Base-by-base conservation (phyloP, 176 grass and related monocot genomes). In the Triticum urartu region DNA sequence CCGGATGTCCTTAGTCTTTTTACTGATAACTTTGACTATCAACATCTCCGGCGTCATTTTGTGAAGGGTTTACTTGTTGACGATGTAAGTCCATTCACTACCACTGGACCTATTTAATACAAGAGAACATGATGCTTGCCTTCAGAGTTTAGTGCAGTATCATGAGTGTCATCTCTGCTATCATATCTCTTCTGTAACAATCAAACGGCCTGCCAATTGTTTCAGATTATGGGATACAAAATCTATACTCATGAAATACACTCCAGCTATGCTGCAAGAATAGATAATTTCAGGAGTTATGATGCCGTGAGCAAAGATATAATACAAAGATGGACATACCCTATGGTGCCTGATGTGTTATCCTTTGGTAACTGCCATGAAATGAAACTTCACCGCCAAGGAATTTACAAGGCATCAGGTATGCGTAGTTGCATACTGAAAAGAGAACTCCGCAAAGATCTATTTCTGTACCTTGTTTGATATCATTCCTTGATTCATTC, bases 211-310 rank as follows among this genome's bases (percentile, higher is more conserved):
- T 58, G 34, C 33, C 40, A 21, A 72, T 83, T 40, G 35, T 91
- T 98, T 91, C 92, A 99, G 90, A 92, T 99, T 59, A 96, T 96
- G 97, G 97, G 94, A 2, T 96, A 96, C 86, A 94, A 99, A 89
- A 93, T 99, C 69, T 99, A 95, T 90, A 94, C 94, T 34, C 90
- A 99, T 91, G 94, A 99, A 90, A 94, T 99, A 74, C 72, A 50
- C 43, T 94, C 94, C 84, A 89, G 87, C 72, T 99, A 99, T 83
- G 90, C 97, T 8, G 94, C 92, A 81, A 89, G 94, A 88, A 86
- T 99, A 85, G 97, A 96, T 84, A 99, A 96, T 80, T 96, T 92
- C 63, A 88, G 97, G 85, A 99, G 97, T 20, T 99, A 96, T 81
- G 94, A 91, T 66, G 88, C 97, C 36, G 88, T 99, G 74, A 99